Evolutionary conservation across 2,329 filamentous ascomycete genomes (phyloP).

Genomic region (Trematosphaeria pertusa): DNA sequence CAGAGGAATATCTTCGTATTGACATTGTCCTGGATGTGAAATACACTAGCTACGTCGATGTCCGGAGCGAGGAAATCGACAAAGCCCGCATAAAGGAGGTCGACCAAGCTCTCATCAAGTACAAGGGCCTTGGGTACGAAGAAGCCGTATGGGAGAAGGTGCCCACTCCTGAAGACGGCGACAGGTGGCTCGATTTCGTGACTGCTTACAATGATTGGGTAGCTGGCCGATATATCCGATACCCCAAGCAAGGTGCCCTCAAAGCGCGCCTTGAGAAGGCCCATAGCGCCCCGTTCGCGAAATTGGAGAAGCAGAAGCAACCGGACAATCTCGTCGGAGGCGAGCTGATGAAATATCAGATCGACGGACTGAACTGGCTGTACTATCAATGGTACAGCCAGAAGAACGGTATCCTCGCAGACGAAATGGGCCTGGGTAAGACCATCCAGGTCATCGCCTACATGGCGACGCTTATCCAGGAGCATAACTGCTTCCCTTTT

Average conservation of each 20-base stretch:
- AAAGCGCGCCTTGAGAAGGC: slow-evolving; percentile 72
- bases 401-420: slow-evolving; percentile 88
- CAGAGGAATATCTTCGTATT: slow-evolving; percentile 82
- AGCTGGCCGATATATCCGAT: slow-evolving; percentile 75
- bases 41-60: slow-evolving; percentile 66
- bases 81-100: slow-evolving; percentile 75
- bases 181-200: slow-evolving; percentile 80
- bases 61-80: slow-evolving; percentile 72
- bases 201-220: slow-evolving; percentile 88
- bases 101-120: slow-evolving; percentile 81
- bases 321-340: slow-evolving; percentile 77
- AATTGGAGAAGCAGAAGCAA: slow-evolving; percentile 72
- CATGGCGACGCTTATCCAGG: slow-evolving; percentile 70
- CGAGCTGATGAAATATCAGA: slow-evolving; percentile 89
- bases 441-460: slow-evolving; percentile 92
- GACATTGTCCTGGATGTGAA: slow-evolving; percentile 89
- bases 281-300: slow-evolving; percentile 70
- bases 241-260: slow-evolving; percentile 63
- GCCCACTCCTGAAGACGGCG: slow-evolving; percentile 68
- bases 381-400: slow-evolving; percentile 85
- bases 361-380: slow-evolving; percentile 94
- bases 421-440: slow-evolving; percentile 98
- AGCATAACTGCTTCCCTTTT: slow-evolving; percentile 83
- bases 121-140: slow-evolving; percentile 89
- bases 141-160: slow-evolving; percentile 90